Conservation (phyloP, 257 asterid genomes). For the Osmanthus fragrans region DNA sequence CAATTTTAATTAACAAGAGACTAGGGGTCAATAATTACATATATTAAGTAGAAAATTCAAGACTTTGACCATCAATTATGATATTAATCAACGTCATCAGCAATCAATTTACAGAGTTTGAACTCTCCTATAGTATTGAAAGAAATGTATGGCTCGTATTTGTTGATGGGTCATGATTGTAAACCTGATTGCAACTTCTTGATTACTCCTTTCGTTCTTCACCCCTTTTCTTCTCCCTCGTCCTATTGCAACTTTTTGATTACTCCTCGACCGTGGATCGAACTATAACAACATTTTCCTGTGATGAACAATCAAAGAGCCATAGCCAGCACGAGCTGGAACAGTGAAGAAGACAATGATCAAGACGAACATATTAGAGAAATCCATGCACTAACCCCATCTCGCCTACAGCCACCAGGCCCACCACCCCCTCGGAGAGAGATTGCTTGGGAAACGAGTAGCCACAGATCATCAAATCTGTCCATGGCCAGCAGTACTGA, state of each 20-base stretch:
- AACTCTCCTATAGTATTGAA: not conserved
- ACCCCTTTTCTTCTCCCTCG: not conserved
- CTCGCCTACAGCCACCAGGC: conserved; percentile 18
- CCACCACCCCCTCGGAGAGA: conserved; percentile 23
- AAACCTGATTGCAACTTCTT: not conserved
- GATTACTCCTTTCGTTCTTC: not conserved
- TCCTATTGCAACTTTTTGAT: not conserved
- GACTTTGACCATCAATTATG: conserved; percentile 3
- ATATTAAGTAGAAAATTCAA: conserved; percentile 15
- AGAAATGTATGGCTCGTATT: not conserved
- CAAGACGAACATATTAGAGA: conserved; percentile 22
- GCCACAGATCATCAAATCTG: conserved; percentile 15
- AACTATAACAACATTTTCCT: not conserved
- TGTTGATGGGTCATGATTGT: not conserved
- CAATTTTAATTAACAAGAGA: conserved; percentile 2
- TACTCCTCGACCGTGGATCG: not conserved
- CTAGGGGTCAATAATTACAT: conserved; percentile 21
- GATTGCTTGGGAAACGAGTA: conserved; percentile 45
- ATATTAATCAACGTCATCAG: not conserved
- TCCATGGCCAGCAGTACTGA: conserved; percentile 2
- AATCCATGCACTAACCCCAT: conserved; percentile 24
- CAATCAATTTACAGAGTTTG: not conserved
- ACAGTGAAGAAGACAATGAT: not conserved
- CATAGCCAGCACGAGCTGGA: not conserved
- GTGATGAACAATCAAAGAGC: conserved; percentile 54